Evolutionary conservation across 768 basidiomycete genomes (phyloP).

Genomic region (Imleria badia): DNA sequence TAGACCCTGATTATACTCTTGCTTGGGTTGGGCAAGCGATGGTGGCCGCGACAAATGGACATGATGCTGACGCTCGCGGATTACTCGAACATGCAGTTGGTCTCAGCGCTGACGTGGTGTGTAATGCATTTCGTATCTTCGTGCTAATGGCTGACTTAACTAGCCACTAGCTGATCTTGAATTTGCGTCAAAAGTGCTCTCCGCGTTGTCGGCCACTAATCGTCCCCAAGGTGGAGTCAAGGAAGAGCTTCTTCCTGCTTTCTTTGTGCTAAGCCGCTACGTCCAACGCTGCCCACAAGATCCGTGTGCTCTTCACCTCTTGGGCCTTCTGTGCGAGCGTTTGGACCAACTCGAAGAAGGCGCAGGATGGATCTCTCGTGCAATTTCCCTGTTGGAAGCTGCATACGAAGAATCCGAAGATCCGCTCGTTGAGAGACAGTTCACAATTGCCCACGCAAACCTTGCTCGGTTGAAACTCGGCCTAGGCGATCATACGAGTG

Average conservation of each 20-base stretch:
- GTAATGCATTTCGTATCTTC: conserved; percentile 16
- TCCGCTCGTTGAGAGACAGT: conserved; percentile 70
- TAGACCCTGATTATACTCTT: conserved; percentile 85
- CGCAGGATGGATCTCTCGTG: conserved; percentile 51
- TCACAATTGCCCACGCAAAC: conserved; percentile 78
- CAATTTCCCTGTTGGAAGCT: conserved; percentile 75
- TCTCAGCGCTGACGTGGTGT: conserved; percentile 56
- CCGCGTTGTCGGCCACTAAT: conserved; percentile 28
- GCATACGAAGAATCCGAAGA: conserved; percentile 89
- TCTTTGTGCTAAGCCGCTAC: conserved; percentile 81
- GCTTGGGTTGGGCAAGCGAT: conserved; percentile 92
- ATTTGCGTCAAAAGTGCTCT: conserved; percentile 63
- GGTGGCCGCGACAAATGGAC: conserved; percentile 58
- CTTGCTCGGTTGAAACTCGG: conserved; percentile 76
- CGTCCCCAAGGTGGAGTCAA: conserved; percentile 21
- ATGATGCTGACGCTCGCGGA: conserved; percentile 59
- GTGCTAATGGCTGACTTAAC: conserved; percentile 10
- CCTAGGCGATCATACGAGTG: conserved; percentile 52
- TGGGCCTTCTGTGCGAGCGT: conserved; percentile 82
- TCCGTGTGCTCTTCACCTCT: conserved; percentile 75
- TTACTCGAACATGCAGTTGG: conserved; percentile 74
- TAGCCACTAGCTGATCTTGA: conserved; percentile 84
- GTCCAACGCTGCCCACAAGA: conserved; percentile 66
- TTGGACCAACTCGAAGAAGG: conserved; percentile 70
- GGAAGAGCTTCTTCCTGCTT: conserved; percentile 67